A percentile compares a stretch with the other conserved stretches of the same genome.
Evolutionary conservation across 441 rosid species (phyloP).

Genomic region (Erodium trifolium): DNA sequence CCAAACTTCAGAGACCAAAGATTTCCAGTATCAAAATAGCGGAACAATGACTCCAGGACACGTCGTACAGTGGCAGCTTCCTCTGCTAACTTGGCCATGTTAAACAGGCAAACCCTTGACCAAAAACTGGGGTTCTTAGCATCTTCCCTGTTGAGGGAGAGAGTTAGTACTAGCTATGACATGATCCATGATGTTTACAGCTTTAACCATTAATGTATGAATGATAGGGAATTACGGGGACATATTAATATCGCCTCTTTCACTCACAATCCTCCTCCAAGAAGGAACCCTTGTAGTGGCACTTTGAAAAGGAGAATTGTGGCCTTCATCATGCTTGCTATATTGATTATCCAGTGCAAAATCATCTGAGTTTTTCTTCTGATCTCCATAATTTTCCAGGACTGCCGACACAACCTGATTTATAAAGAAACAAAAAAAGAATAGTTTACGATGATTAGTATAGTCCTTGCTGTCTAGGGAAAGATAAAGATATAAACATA

Average conservation of each 20-base stretch:
- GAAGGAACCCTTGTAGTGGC: slow-evolving; percentile 48
- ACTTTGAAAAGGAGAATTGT: slow-evolving; percentile 32
- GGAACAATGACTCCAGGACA: slow-evolving; percentile 79
- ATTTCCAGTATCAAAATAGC: slow-evolving; percentile 62
- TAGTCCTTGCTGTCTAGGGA: slow-evolving; percentile 1
- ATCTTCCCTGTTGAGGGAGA: slow-evolving; percentile 40
- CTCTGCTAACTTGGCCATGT: slow-evolving; percentile 75
- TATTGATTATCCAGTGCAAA: slow-evolving; percentile 23
- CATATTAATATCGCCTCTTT: slow-evolving; percentile 60
- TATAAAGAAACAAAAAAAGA: slow-evolving; percentile 13
- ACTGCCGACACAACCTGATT: slow-evolving; percentile 76
- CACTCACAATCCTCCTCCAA: slow-evolving; percentile 67
- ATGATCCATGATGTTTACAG: background rate
- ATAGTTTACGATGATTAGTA: slow-evolving; percentile 6
- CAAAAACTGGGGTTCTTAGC: slow-evolving; percentile 74
- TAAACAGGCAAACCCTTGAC: slow-evolving; percentile 72
- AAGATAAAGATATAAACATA: background rate
- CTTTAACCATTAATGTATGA: background rate
- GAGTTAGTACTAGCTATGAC: slow-evolving; percentile 23
- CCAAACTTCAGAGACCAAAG: slow-evolving; percentile 70
- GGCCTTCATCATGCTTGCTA: slow-evolving; percentile 51
- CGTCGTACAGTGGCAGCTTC: slow-evolving; percentile 89
- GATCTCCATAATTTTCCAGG: slow-evolving; percentile 65
- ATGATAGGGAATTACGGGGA: slow-evolving; percentile 44
- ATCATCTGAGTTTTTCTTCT: slow-evolving; percentile 25